Conservation (phyloP, 768 basidiomycete species). For the Calocybe cyanea region DNA sequence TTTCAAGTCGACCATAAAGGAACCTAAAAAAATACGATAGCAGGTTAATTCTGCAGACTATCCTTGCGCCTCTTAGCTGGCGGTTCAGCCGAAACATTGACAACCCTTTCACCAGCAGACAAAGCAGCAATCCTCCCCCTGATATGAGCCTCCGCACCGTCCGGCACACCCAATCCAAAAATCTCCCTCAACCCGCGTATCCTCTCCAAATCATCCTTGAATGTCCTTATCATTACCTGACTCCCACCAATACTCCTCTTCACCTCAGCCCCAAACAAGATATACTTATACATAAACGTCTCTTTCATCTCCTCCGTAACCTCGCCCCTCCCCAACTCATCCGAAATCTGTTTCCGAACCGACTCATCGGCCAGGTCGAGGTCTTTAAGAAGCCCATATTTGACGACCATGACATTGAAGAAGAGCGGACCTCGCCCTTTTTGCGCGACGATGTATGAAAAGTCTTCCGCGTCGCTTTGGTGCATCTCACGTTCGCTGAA, state of each 20-base stretch:
- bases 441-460: slow-evolving; percentile 20
- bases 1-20: too few relatives aligned
- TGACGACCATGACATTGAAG: slow-evolving; percentile 22
- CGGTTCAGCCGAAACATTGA: neutral
- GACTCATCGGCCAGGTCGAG: slow-evolving; percentile 2
- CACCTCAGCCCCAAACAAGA: slow-evolving; percentile 24
- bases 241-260: slow-evolving; percentile 19
- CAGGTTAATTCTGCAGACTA: too few relatives aligned
- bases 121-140: slow-evolving; percentile 21
- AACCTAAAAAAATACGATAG: too few relatives aligned
- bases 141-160: slow-evolving; percentile 20
- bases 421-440: slow-evolving; percentile 19
- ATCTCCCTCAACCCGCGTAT: slow-evolving; percentile 22
- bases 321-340: neutral
- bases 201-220: slow-evolving; percentile 27
- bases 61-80: too few relatives aligned
- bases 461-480: slow-evolving; percentile 18
- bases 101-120: neutral
- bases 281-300: slow-evolving; percentile 11
- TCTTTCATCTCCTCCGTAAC: neutral
- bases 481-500: slow-evolving; percentile 28
- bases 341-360: neutral
- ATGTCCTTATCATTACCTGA: slow-evolving; percentile 17
- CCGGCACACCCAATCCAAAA: slow-evolving; percentile 23
- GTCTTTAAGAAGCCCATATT: slow-evolving; percentile 21